Base-by-base conservation (phyloP, 139 green algal species). In the Closterium sp. region DNA sequence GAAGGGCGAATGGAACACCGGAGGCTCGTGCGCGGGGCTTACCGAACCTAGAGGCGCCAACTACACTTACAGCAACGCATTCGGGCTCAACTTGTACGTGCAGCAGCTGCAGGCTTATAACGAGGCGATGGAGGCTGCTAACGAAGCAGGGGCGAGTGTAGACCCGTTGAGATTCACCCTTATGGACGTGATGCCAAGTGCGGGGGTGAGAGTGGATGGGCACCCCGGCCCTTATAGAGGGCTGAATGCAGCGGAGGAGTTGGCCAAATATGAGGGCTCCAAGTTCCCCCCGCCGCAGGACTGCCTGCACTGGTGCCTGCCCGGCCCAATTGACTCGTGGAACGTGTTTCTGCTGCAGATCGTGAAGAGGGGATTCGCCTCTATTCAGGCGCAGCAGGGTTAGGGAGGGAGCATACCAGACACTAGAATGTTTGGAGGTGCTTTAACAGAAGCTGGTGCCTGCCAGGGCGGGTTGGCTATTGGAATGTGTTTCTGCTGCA, bases 1-100 rank as follows among this genome's bases (percentile, higher is more conserved):
- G 31, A 43, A 88, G 25, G 90, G 90, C 34, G 90, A 93, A 34
- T 93, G 90, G 90, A 93, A 93, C 90, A 93, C 90, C 2, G 90
- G 90, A 28, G 90, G 90, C 28, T 85, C 86, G 33, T 93, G 90
- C 81, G 28, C 89, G 19, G 69, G 84, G 33, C 55, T 69, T 25
- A 89, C 23, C 34, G 64, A 69, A 55, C 84, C 84, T 28, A 25
- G 89, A 31, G 28, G 34, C 34, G 66, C 1, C 23, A 43, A 30
- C 28, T 31, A 91, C 43, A 23, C 16, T 9, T 88, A 34, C 28
- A 31, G 9, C 33, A 91, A 89, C 84, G 25, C 89, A 1, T 88
- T 91, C 36, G 69, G 66, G 25, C 43, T 35, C 4, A 25, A 43
- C 34, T 66, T 91, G 8, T 69, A 36, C 28, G 8, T 25, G 19